Conservation (phyloP, 495 filamentous ascomycete genomes). For the Penicillium desertorum region DNA sequence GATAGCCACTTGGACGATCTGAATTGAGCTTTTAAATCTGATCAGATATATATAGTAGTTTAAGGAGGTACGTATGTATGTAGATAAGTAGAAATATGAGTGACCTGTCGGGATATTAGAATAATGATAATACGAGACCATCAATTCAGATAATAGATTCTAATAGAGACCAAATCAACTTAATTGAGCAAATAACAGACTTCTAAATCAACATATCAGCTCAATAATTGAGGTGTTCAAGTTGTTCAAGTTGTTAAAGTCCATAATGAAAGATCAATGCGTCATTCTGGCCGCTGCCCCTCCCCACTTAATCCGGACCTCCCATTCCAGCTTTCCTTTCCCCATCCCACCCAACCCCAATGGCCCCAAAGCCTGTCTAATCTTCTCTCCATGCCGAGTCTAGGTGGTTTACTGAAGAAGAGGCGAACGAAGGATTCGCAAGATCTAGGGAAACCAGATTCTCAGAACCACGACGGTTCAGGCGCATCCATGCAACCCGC, state of each 20-base stretch:
- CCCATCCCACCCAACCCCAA: constrained; percentile 7
- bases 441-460: constrained; percentile 48
- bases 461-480: constrained; percentile 27
- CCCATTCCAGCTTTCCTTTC: constrained; percentile 14
- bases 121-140: neutral
- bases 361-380: constrained; percentile 9
- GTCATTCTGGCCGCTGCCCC: constrained; percentile 32
- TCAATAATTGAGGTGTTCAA: neutral
- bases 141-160: neutral
- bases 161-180: neutral
- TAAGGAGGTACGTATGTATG: neutral
- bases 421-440: constrained; percentile 86
- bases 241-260: neutral
- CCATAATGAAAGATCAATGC: constrained; percentile 30
- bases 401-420: constrained; percentile 88
- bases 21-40: too few species aligned
- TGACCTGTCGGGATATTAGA: neutral
- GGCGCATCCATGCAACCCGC: constrained; percentile 47
- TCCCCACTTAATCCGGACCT: constrained; percentile 29
- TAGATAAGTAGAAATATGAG: neutral
- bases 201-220: neutral
- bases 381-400: constrained; percentile 45
- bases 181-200: neutral
- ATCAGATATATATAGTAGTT: too few species aligned
- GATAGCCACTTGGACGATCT: too few species aligned